Percentiles rank a stretch among this genome's conserved stretches.
phyloP scores from a whole-genome alignment of 148 eudicot species.

The Pouteria glomerata region DNA sequence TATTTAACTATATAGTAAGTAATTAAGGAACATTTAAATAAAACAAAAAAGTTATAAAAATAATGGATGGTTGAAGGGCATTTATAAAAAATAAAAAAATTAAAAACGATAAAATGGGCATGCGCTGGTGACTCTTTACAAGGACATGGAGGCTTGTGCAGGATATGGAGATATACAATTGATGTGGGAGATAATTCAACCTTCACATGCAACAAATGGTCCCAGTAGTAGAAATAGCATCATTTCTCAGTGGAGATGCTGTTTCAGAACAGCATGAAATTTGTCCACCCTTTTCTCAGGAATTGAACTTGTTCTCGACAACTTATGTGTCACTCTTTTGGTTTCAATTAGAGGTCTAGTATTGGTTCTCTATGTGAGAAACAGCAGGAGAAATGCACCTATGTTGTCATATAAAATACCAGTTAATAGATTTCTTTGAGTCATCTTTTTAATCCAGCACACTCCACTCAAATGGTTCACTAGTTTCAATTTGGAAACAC shows the following conservation, averaged over 20 bases:
- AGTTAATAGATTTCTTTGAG: neutral
- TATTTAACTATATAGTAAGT: too few relatives aligned
- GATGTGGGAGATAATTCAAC: conserved; percentile 73
- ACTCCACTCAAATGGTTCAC: neutral
- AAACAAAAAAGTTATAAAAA: too few relatives aligned
- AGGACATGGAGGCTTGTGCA: conserved; percentile 59
- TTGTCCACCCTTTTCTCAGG: neutral
- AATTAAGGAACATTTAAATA: too few relatives aligned
- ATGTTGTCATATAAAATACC: neutral
- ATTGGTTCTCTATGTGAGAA: neutral
- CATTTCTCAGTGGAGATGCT: conserved; percentile 21
- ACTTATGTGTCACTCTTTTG: conserved; percentile 2
- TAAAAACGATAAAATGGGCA: conserved; percentile 21
- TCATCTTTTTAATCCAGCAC: neutral
- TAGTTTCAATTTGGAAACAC: neutral
- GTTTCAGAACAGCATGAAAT: conserved; percentile 24
- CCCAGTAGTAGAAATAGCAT: conserved; percentile 5
- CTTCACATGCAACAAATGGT: conserved; percentile 16
- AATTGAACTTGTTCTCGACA: too few relatives aligned
- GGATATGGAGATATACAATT: conserved; percentile 62
- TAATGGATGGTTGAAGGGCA: too few relatives aligned
- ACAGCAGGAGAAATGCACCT: neutral
- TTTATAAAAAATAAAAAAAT: too few relatives aligned
- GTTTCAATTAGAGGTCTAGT: neutral
- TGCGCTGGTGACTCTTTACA: conserved; percentile 44